These are phyloP conservation scores for Sphaerobolus stellatus DNA, from an alignment of 1,284 basidiomycete species.

Conservation along the genomic window DNA sequence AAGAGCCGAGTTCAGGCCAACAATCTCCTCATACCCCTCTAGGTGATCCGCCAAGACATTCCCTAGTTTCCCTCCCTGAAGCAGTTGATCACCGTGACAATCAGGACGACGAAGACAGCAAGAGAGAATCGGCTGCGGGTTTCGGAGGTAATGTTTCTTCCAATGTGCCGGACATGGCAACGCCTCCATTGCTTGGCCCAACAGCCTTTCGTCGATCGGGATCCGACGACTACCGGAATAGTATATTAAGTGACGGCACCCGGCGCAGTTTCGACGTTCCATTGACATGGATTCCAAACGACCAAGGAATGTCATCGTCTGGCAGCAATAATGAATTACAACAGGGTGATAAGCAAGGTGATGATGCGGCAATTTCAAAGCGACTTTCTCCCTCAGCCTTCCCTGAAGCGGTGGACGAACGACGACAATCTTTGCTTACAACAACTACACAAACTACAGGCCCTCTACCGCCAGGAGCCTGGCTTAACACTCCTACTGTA, in stretches of 20 bases:
- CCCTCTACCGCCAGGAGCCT: slow-evolving; percentile 5
- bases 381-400: neutral
- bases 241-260: neutral
- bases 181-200: neutral
- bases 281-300: slow-evolving; percentile 7
- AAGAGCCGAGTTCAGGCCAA: neutral
- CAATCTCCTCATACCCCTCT: neutral
- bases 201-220: neutral
- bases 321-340: neutral
- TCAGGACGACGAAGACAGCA: neutral
- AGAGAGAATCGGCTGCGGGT: neutral
- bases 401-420: neutral
- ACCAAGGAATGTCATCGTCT: too few relatives aligned
- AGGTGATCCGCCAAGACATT: neutral
- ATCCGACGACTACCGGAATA: neutral
- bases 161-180: neutral
- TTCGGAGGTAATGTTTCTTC: neutral
- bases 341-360: neutral
- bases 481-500: neutral
- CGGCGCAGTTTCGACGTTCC: slow-evolving; percentile 8
- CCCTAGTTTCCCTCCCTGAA: slow-evolving; percentile 5
- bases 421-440: neutral
- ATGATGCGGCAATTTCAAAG: neutral
- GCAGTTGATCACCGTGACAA: neutral
- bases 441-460: neutral